These are phyloP conservation scores for Phytomonas francai DNA, from an alignment of 208 protist species.

Conservation along the genomic window DNA sequence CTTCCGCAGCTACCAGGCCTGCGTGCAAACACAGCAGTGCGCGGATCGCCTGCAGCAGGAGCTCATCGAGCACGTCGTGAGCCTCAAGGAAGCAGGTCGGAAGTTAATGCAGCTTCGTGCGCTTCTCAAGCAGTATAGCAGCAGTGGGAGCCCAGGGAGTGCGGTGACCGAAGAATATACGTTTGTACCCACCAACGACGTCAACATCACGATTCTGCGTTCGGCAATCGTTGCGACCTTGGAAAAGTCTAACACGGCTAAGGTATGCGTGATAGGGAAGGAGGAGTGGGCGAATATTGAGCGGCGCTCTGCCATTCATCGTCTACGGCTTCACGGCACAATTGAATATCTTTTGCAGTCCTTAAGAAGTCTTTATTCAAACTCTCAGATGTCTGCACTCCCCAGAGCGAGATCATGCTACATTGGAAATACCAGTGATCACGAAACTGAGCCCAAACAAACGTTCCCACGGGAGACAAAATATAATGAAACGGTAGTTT, in stretches of 20 bases:
- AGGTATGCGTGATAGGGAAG: conserved; percentile 22
- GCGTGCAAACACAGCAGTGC: conserved; percentile 29
- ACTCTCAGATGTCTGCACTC: neutral
- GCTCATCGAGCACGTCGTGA: conserved; percentile 30
- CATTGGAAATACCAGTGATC: neutral
- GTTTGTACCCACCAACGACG: conserved; percentile 20
- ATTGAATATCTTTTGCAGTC: conserved; percentile 20
- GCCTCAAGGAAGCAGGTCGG: conserved; percentile 24
- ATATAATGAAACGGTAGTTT: neutral
- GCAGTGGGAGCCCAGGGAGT: conserved; percentile 2
- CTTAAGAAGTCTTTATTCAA: neutral
- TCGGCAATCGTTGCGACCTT: conserved; percentile 19
- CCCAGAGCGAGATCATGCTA: neutral
- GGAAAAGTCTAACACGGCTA: conserved; percentile 1
- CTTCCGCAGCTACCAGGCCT: conserved; percentile 24
- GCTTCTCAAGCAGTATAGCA: conserved; percentile 21
- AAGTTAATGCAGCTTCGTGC: conserved; percentile 28
- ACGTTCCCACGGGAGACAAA: neutral
- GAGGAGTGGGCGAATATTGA: conserved; percentile 30
- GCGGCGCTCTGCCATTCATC: conserved; percentile 12
- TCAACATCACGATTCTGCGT: conserved; percentile 20
- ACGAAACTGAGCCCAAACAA: neutral
- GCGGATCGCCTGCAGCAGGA: conserved; percentile 32
- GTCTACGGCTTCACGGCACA: conserved; percentile 29
- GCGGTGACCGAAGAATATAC: conserved; percentile 6